Evolutionary conservation across 495 filamentous ascomycete genomes (phyloP).

Genomic region (Penicillium lividum): DNA sequence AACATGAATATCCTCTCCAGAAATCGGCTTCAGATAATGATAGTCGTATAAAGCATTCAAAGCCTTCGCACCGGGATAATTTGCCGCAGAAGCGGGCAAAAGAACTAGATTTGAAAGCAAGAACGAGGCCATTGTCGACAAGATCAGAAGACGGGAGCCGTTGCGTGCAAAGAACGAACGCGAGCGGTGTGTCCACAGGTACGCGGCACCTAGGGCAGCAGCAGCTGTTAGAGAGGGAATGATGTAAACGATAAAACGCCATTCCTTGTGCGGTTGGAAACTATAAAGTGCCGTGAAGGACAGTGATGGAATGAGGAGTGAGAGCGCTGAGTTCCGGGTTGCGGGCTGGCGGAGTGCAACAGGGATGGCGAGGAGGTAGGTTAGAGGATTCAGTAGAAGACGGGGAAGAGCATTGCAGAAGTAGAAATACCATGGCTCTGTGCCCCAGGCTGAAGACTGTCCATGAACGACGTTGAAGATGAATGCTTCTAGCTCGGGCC

Average conservation of each 20-base stretch:
- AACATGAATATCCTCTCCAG: slow-evolving; percentile 43
- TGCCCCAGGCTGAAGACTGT: slow-evolving; percentile 82
- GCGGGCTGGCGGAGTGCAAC: slow-evolving; percentile 57
- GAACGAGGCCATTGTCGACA: slow-evolving; percentile 63
- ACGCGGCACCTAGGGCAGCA: slow-evolving; percentile 70
- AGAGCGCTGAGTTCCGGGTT: slow-evolving; percentile 45
- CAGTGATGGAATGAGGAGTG: slow-evolving; percentile 65
- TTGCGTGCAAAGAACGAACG: slow-evolving; percentile 49
- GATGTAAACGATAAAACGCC: slow-evolving; percentile 90
- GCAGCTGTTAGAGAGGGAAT: slow-evolving; percentile 78
- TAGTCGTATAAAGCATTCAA: slow-evolving; percentile 53
- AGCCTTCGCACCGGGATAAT: slow-evolving; percentile 86
- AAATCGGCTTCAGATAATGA: slow-evolving; percentile 5
- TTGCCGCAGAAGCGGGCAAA: slow-evolving; percentile 67
- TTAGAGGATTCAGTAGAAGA: slow-evolving; percentile 77
- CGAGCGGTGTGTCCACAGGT: slow-evolving; percentile 66
- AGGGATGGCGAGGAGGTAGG: slow-evolving; percentile 63
- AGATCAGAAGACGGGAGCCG: slow-evolving; percentile 55
- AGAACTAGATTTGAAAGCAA: slow-evolving; percentile 63
- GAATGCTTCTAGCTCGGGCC: slow-evolving; percentile 91
- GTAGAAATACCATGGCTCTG: slow-evolving; percentile 81
- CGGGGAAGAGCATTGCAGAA: slow-evolving; percentile 79
- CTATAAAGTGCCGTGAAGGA: slow-evolving; percentile 80
- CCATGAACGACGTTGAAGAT: slow-evolving; percentile 79
- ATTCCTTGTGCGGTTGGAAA: slow-evolving; percentile 89